Evolutionary conservation across 1,284 basidiomycete genomes (phyloP), one percentile per base, ranked within the genome.

Genomic region (Heimioporus retisporus): DNA sequence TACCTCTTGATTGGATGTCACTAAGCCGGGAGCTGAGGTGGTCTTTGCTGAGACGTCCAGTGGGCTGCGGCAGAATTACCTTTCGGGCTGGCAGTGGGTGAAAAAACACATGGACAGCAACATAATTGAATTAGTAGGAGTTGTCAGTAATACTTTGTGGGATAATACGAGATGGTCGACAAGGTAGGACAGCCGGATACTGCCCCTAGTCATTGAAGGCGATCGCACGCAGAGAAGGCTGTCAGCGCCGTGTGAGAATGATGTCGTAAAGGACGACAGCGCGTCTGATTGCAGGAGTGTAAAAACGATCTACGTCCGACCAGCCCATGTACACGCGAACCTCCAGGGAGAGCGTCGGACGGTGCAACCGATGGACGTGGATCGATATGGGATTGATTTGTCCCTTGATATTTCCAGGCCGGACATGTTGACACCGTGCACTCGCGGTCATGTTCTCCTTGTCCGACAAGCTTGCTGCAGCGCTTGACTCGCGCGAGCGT

Each of bases 401-500:
- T 31, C 50, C 40, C 51, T 50, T 50, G 57, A 55, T 55, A 55
- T 55, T 50, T n/a, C 48, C 42, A 42, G 51, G 61, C 59, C 48
- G 25, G 50, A 5, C 7, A 14, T n/a, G 5, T 40, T 28, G 43
- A 56, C 23, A 31, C 15, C 31, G 14, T 15, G 55, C 6, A 8
- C 60, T 55, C 48, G 28, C 59, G 18, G 23, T 44, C 48, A 81
- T 79, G 79, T 57, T 76, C 8, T 73, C 82, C 13, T 77, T 87
- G 58, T 69, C 81, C 35, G 75, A 76, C 53, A 82, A 83, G 64
- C 79, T 88, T 35, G 51, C 72, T 31, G 80, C 83, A 16, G 88
- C 91, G 1, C 84, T 94, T 48, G 70, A 79, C 8, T 92, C 92
- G 35, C 88, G 92, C 64, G 87, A 91, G 48, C 78, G 85, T 60